A percentile compares a stretch with the other conserved stretches of the same genome.
These are phyloP conservation scores for Umbelopsis sp. DNA, from an alignment of 192 early-diverging fungal genomes.

Conservation along the genomic window DNA sequence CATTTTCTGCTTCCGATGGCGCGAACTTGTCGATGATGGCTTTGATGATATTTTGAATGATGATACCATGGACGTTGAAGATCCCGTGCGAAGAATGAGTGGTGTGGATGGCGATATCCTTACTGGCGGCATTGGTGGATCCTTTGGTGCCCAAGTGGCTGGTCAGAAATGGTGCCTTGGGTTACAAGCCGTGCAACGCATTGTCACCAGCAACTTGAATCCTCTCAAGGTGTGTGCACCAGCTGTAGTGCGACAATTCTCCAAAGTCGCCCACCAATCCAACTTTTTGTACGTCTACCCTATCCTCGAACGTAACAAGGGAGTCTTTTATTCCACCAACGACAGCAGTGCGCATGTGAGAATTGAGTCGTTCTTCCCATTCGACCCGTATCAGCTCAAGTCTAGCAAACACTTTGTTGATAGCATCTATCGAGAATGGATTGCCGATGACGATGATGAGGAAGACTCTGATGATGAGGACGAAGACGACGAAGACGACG, in stretches of 20 bases:
- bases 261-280: slow-evolving; percentile 72
- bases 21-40: slow-evolving; percentile 60
- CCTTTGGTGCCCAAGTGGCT: slow-evolving; percentile 27
- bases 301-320: slow-evolving; percentile 68
- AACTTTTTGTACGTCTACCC: slow-evolving; percentile 89
- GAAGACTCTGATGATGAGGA: slow-evolving; percentile 47
- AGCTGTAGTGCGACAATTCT: slow-evolving; percentile 86
- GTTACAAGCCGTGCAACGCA: slow-evolving; percentile 66
- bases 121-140: slow-evolving; percentile 38
- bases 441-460: slow-evolving; percentile 60
- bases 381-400: slow-evolving; percentile 86
- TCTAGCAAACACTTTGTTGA: slow-evolving; percentile 71
- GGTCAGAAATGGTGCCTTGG: slow-evolving; percentile 64
- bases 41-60: slow-evolving; percentile 23
- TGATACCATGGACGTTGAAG: slow-evolving; percentile 12
- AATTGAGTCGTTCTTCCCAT: slow-evolving; percentile 89
- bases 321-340: slow-evolving; percentile 34
- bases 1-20: slow-evolving; percentile 95
- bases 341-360: slow-evolving; percentile 35
- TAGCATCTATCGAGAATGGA: slow-evolving; percentile 82
- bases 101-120: slow-evolving; percentile 30
- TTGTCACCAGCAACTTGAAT: slow-evolving; percentile 76
- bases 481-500: slow-evolving; percentile 43
- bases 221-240: slow-evolving; percentile 82
- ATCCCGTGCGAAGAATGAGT: not conserved